Evolutionary conservation across 495 filamentous ascomycete genomes (phyloP).

Genomic region (Friedmanniomyces simplex): DNA sequence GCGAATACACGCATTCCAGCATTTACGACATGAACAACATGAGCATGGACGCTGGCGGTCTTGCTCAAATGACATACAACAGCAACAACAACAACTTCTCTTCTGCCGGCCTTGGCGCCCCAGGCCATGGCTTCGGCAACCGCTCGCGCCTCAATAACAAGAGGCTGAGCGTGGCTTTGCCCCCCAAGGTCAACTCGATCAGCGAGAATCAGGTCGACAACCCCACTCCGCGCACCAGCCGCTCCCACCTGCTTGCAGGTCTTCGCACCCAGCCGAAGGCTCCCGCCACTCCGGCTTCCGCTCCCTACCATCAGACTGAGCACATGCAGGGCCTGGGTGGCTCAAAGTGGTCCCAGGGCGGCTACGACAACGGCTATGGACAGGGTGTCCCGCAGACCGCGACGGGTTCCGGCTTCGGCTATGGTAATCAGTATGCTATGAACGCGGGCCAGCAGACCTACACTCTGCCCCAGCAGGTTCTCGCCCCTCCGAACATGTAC

Average conservation of each 20-base stretch:
- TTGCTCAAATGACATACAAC: slow-evolving; percentile 98
- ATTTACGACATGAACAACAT: slow-evolving; percentile 31
- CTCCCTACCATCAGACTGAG: slow-evolving; percentile 45
- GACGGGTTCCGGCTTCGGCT: slow-evolving; percentile 45
- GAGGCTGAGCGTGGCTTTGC: slow-evolving; percentile 56
- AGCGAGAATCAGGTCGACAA: slow-evolving; percentile 52
- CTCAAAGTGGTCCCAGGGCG: slow-evolving; percentile 34
- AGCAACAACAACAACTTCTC: slow-evolving; percentile 46
- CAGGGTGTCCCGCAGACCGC: slow-evolving; percentile 52
- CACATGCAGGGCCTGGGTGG: slow-evolving; percentile 39
- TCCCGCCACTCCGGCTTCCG: slow-evolving; percentile 55
- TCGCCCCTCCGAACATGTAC: slow-evolving; percentile 71
- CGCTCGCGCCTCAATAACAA: slow-evolving; percentile 62
- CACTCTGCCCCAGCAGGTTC: slow-evolving; percentile 67
- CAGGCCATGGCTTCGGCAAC: slow-evolving; percentile 70
- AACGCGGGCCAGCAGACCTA: slow-evolving; percentile 50
- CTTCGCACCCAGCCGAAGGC: slow-evolving; percentile 89
- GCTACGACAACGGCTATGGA: slow-evolving; percentile 32
- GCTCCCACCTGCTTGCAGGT: slow-evolving; percentile 86
- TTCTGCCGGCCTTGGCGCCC: slow-evolving; percentile 57
- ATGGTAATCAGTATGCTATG: slow-evolving; percentile 31
- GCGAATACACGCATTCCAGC: not conserved
- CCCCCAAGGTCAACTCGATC: slow-evolving; percentile 52
- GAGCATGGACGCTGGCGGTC: slow-evolving; percentile 98
- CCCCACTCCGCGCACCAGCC: slow-evolving; percentile 83